Evolutionary conservation across 495 filamentous ascomycete genomes (phyloP).

Genomic region (Lasiosphaeriaceae sp.): DNA sequence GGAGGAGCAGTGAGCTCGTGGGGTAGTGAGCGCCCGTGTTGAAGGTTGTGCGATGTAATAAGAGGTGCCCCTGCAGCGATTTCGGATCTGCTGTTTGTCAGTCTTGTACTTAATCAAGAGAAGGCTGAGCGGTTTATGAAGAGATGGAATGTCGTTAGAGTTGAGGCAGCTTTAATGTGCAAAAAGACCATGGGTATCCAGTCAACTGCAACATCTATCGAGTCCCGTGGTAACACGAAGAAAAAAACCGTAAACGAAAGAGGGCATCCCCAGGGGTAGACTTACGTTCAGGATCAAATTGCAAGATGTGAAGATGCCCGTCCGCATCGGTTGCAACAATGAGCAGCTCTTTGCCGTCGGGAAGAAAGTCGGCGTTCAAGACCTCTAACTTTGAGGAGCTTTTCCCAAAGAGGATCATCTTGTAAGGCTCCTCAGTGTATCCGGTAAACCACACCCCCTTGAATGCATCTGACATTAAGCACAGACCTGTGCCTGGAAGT

Average conservation of each 20-base stretch:
- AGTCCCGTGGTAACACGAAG: too few species aligned
- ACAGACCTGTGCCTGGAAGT: conserved; percentile 76
- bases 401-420: conserved; percentile 91
- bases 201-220: too few species aligned
- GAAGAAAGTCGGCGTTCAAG: conserved; percentile 80
- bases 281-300: conserved; percentile 87
- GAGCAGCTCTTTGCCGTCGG: conserved; percentile 76
- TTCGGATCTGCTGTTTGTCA: conserved; percentile 67
- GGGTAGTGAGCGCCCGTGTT: conserved; percentile 72
- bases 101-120: background rate
- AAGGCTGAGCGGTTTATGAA: background rate
- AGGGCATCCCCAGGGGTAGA: conserved; percentile 9
- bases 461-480: conserved; percentile 78
- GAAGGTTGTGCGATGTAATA: conserved; percentile 84
- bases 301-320: conserved; percentile 78
- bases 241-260: too few species aligned
- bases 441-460: conserved; percentile 95
- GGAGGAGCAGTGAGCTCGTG: conserved; percentile 69
- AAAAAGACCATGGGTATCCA: too few species aligned
- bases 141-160: too few species aligned
- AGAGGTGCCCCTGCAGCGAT: conserved; percentile 80
- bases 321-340: conserved; percentile 82
- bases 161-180: too few species aligned
- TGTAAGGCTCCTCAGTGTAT: conserved; percentile 92
- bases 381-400: conserved; percentile 70